Evolutionary conservation across 306 rosid species (phyloP).

Genomic region (Vachellia pachyceras): DNA sequence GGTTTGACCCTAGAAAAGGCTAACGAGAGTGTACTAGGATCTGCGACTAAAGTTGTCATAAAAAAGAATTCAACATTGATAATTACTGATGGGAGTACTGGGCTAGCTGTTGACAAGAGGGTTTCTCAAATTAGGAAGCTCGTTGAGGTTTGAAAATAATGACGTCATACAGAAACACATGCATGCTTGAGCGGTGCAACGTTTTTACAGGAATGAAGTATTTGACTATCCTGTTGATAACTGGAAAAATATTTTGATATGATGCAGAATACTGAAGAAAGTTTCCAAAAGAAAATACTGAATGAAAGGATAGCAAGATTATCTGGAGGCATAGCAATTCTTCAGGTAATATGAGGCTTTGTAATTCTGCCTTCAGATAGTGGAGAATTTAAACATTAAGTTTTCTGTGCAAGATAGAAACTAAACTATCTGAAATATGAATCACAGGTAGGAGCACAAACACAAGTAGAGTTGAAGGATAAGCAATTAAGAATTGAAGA

Average conservation of each 20-base stretch:
- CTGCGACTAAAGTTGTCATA: constrained; percentile 75
- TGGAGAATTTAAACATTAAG: constrained; percentile 24
- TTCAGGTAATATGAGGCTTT: constrained; percentile 60
- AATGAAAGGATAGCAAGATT: constrained; percentile 89
- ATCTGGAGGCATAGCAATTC: constrained; percentile 87
- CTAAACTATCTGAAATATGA: constrained; percentile 31
- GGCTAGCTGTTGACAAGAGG: constrained; percentile 67
- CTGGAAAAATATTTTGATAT: constrained; percentile 25
- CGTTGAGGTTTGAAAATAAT: constrained; percentile 58
- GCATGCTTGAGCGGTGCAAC: constrained; percentile 2
- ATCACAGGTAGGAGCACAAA: constrained; percentile 93
- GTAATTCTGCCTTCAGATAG: constrained; percentile 18
- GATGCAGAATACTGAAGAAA: constrained; percentile 81
- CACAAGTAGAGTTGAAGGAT: constrained; percentile 94
- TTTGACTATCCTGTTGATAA: constrained; percentile 12
- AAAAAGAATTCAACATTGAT: constrained; percentile 81
- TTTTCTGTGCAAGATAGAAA: constrained; percentile 30
- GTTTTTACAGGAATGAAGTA: background rate
- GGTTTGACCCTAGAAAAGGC: constrained; percentile 78
- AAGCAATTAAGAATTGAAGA: constrained; percentile 88
- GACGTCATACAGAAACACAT: background rate
- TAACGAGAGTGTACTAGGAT: constrained; percentile 64
- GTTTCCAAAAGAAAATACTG: constrained; percentile 78
- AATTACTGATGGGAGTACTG: constrained; percentile 81
- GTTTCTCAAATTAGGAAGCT: constrained; percentile 69